Conservation (phyloP, 257 asterid genomes). For the Solanum sejunctum region DNA sequence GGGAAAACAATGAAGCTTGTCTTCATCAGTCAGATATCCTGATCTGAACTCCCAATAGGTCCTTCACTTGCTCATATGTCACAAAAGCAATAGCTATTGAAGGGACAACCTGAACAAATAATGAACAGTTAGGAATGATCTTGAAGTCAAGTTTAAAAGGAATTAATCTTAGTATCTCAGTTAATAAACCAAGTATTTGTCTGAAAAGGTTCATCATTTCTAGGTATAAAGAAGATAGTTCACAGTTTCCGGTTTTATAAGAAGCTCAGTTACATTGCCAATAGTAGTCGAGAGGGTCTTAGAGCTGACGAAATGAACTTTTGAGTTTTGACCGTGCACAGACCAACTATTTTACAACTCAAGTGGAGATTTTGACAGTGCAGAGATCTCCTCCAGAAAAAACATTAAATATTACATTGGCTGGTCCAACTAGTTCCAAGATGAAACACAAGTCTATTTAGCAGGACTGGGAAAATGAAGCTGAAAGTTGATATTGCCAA, state of each 20-base stretch:
- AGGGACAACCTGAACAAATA: constrained; percentile 64
- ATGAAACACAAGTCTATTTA: background rate
- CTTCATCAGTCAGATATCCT: constrained; percentile 65
- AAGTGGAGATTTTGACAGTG: background rate
- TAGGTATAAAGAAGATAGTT: background rate
- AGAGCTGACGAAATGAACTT: background rate
- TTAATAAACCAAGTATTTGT: background rate
- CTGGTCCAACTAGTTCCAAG: background rate
- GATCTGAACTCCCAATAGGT: constrained; percentile 70
- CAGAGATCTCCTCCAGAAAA: background rate
- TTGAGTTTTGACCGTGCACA: background rate
- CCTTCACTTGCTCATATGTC: constrained; percentile 90
- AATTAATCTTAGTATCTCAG: background rate
- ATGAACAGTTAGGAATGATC: background rate
- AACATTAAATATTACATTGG: background rate
- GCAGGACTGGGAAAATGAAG: background rate
- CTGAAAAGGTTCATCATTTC: background rate
- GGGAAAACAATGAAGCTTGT: constrained; percentile 9
- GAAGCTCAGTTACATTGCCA: background rate
- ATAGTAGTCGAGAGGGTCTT: background rate
- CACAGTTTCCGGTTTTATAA: background rate
- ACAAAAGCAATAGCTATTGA: constrained; percentile 90
- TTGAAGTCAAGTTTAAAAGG: background rate
- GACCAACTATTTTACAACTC: background rate
- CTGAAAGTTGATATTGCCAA: background rate